Evolutionary conservation across 768 basidiomycete genomes (phyloP).

Genomic region (Amanita jacksonii): DNA sequence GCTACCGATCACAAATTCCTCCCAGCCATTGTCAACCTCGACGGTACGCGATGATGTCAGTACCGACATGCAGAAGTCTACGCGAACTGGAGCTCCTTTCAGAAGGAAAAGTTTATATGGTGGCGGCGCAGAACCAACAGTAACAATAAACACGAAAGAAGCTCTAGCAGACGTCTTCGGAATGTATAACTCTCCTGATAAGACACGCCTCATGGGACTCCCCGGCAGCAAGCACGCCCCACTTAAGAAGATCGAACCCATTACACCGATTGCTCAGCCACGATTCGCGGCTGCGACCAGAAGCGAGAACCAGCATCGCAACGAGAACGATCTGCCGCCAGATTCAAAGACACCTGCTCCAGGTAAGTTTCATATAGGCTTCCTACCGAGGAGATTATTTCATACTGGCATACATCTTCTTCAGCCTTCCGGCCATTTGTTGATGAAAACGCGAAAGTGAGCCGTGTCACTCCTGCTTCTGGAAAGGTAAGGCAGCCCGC

Average conservation of each 20-base stretch:
- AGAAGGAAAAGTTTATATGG: slow-evolving; percentile 36
- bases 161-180: slow-evolving; percentile 91
- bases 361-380: slow-evolving; percentile 14
- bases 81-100: slow-evolving; percentile 19
- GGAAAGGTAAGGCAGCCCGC: slow-evolving; percentile 18
- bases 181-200: slow-evolving; percentile 92
- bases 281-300: slow-evolving; percentile 15
- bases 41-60: slow-evolving; percentile 11
- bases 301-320: slow-evolving; percentile 18
- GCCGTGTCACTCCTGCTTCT: slow-evolving; percentile 36
- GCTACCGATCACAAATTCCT: slow-evolving; percentile 39
- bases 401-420: slow-evolving; percentile 12
- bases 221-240: slow-evolving; percentile 70
- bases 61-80: slow-evolving; percentile 30
- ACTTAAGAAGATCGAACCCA: slow-evolving; percentile 54
- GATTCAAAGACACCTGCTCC: slow-evolving; percentile 29
- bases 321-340: slow-evolving; percentile 33
- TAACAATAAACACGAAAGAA: slow-evolving; percentile 96
- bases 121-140: slow-evolving; percentile 58
- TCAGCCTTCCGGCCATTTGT: slow-evolving; percentile 61
- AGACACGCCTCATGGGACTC: slow-evolving; percentile 43
- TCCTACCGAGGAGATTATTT: slow-evolving; percentile 3
- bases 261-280: slow-evolving; percentile 34
- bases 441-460: slow-evolving; percentile 46
- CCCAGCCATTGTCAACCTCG: slow-evolving; percentile 25